phyloP scores from a whole-genome alignment of 805 yeast species.

The Starmerella bombi region DNA sequence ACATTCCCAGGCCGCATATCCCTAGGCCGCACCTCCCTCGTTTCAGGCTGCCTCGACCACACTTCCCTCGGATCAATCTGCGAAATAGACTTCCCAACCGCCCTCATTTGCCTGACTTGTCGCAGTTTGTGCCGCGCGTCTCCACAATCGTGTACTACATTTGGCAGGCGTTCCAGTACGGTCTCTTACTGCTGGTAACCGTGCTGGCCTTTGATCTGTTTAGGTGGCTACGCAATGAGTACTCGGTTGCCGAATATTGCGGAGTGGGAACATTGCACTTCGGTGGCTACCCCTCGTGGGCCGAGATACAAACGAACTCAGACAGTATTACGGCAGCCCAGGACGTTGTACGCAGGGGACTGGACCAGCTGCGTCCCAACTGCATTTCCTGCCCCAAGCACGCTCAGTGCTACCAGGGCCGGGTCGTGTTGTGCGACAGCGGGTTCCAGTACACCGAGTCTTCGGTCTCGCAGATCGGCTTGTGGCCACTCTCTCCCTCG shows the following conservation, averaged over 20 bases:
- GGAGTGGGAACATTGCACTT: conserved; percentile 6
- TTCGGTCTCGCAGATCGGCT: conserved; percentile 42
- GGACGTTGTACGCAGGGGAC: conserved; percentile 6
- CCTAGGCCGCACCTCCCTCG: conserved; percentile 7
- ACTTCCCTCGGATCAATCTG: neutral
- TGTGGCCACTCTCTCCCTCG: conserved; percentile 45
- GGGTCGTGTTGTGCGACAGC: conserved; percentile 54
- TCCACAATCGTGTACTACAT: neutral
- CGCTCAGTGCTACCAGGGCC: conserved; percentile 54
- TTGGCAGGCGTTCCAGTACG: neutral
- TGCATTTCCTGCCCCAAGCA: conserved; percentile 75
- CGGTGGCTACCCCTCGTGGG: conserved; percentile 15
- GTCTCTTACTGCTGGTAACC: neutral
- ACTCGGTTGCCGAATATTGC: conserved; percentile 16
- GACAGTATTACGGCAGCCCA: conserved; percentile 4
- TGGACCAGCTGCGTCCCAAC: conserved; percentile 16
- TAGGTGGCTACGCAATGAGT: conserved; percentile 16
- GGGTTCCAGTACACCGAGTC: conserved; percentile 45
- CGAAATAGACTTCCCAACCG: neutral
- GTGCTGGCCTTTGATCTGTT: neutral
- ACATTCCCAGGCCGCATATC: neutral
- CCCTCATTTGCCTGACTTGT: neutral
- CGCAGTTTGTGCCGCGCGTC: neutral
- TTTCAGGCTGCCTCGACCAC: conserved; percentile 2
- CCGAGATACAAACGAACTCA: conserved; percentile 4